phyloP scores from a whole-genome alignment of 2,329 filamentous ascomycete genomes.

The Mycosphaerella sp. region DNA sequence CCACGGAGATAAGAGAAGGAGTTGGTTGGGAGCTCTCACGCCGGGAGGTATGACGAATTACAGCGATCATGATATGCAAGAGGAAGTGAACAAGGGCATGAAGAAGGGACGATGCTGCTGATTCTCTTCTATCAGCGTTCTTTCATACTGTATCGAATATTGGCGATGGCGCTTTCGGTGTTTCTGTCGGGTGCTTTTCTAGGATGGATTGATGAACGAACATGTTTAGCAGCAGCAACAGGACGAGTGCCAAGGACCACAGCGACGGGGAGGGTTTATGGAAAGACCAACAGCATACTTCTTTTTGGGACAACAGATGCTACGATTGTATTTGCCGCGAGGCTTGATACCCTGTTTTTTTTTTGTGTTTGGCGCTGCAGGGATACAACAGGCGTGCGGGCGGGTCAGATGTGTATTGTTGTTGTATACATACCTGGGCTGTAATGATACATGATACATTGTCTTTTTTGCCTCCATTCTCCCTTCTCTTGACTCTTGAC shows the following conservation, averaged over 20 bases:
- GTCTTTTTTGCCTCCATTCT: too few relatives aligned
- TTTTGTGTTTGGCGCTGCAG: not conserved
- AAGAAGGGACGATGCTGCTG: slow-evolving; percentile 26
- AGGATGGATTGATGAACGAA: not conserved
- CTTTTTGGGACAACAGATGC: not conserved
- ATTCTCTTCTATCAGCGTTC: not conserved
- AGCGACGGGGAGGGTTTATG: not conserved
- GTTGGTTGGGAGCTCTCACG: slow-evolving; percentile 56
- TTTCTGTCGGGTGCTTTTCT: not conserved
- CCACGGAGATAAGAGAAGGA: slow-evolving; percentile 55
- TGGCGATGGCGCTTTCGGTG: not conserved
- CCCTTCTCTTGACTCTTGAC: too few relatives aligned
- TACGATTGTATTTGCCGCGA: not conserved
- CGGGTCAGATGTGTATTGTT: too few relatives aligned
- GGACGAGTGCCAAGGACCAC: not conserved
- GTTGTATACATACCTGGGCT: too few relatives aligned
- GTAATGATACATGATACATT: too few relatives aligned
- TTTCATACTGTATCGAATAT: not conserved
- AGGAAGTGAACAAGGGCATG: slow-evolving; percentile 22
- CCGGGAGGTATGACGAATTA: slow-evolving; percentile 31
- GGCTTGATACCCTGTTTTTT: not conserved
- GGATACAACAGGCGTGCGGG: not conserved
- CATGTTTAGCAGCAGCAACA: not conserved
- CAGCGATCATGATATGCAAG: slow-evolving; percentile 22
- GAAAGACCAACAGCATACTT: not conserved